Evolutionary conservation across 2,329 filamentous ascomycete species (phyloP), one percentile per base, ranked within the genome.

Genomic region (Cordyceps farinosa): DNA sequence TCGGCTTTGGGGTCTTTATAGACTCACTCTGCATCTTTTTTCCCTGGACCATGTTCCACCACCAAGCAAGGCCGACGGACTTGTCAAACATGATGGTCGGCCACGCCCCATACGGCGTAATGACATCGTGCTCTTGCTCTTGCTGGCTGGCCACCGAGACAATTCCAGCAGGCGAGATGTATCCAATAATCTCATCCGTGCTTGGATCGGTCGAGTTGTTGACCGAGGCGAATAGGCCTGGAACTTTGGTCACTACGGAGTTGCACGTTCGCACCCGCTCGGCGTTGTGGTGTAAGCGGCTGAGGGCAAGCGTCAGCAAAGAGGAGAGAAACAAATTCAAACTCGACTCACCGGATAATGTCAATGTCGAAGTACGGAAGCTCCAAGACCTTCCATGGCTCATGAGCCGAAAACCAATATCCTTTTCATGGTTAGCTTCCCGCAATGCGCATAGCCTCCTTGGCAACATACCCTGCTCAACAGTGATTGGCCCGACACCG

Each of bases 11-110:
- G 22, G 22, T 22, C 22, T 22, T 22, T 22, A 22, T 22, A 22
- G 45, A 65, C 70, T 66, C 64, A 77, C 76, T 79, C 61, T 79
- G 77, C 77, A 79, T 79, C 68, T 78, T 78, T 68, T 76, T 78
- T 2, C 70, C 76, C 5, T 70, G 61, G 2, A 74, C 70, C 76
- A 78, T 79, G 56, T 77, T 78, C 54, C 71, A 73, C 76, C 76
- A 78, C 77, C 77, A 79, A 4, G 75, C 77, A 32, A 79, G 66
- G 0, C 77, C 77, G 3, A 78, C 73, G 6, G 68, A 68, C 55
- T 74, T 75, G 63, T 78, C 71, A 32, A 78, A 72, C 36, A 79
- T 58, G 0, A 77, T 69, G 8, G 71, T 74, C 0, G 76, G 77
- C 66, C 75, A 78, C 0, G 73, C 73, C 9, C 73, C 73, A 22